Evolutionary conservation across 306 rosid genomes (phyloP).

Genomic region (Sophora flavescens): DNA sequence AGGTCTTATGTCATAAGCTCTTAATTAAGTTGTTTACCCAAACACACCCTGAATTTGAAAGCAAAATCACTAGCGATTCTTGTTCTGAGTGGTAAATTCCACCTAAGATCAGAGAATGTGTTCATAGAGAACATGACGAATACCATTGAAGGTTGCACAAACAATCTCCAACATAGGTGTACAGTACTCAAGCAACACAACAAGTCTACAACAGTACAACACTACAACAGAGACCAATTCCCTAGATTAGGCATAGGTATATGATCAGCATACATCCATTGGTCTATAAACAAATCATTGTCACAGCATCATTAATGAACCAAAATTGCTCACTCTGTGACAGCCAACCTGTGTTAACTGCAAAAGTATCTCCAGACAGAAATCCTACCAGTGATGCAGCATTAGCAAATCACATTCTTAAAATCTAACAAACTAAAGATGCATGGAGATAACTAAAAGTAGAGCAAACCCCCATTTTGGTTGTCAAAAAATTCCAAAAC

Average conservation of each 20-base stretch:
- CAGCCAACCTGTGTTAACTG: slow-evolving; percentile 19
- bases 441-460: slow-evolving; percentile 13
- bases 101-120: slow-evolving; percentile 2
- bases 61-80: slow-evolving; percentile 15
- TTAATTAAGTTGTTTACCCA: no score
- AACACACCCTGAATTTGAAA: slow-evolving; percentile 38
- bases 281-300: slow-evolving; percentile 8
- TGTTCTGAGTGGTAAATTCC: slow-evolving; percentile 4
- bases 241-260: slow-evolving; percentile 18
- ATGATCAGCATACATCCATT: not conserved
- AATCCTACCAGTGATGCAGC: slow-evolving; percentile 3
- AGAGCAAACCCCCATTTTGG: slow-evolving; percentile 5
- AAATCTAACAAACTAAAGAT: slow-evolving; percentile 24
- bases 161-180: slow-evolving; percentile 13
- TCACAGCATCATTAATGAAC: slow-evolving; percentile 12
- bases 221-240: not conserved
- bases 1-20: no score
- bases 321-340: not conserved
- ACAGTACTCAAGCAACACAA: slow-evolving; percentile 20
- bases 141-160: slow-evolving; percentile 17
- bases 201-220: not conserved
- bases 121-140: slow-evolving; percentile 20
- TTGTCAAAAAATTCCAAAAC: not conserved
- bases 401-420: not conserved
- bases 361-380: slow-evolving; percentile 22